Evolutionary conservation across 306 rosid genomes (phyloP).

Genomic region (Urtica urens): DNA sequence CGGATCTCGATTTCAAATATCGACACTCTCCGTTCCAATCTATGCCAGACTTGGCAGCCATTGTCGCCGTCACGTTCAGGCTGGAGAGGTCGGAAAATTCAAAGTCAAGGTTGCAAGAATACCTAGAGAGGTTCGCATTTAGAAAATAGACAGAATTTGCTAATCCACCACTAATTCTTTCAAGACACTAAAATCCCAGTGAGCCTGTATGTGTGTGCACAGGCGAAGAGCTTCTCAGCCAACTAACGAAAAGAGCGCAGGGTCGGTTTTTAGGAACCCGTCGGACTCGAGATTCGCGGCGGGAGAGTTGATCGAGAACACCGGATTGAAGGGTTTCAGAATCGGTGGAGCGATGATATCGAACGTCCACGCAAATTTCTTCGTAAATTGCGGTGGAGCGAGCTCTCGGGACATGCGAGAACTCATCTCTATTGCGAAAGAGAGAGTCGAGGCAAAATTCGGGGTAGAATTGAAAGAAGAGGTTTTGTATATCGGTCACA

Average conservation of each 20-base stretch:
- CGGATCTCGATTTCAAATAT: conserved; percentile 19
- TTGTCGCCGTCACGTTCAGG: conserved; percentile 16
- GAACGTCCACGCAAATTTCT: conserved; percentile 20
- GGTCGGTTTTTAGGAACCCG: conserved; percentile 26
- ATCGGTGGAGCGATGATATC: conserved; percentile 26
- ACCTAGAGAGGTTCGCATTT: conserved; percentile 11
- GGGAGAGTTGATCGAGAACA: conserved; percentile 16
- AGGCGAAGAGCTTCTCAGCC: conserved; percentile 25
- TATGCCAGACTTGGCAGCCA: conserved; percentile 26
- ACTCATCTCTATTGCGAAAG: conserved; percentile 19
- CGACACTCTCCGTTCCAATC: conserved; percentile 18
- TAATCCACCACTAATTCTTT: not conserved
- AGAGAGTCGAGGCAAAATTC: conserved; percentile 20
- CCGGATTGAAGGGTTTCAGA: conserved; percentile 23
- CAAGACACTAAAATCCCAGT: not conserved
- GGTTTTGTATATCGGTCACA: conserved; percentile 7
- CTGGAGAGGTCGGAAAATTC: conserved; percentile 12
- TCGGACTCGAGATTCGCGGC: conserved; percentile 12
- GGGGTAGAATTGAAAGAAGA: conserved; percentile 18
- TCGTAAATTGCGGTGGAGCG: conserved; percentile 15
- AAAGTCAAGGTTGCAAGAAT: conserved; percentile 10
- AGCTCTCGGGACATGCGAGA: conserved; percentile 30
- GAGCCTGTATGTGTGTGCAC: conserved; percentile 4
- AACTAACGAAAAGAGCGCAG: conserved; percentile 15
- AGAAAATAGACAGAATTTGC: not conserved